A percentile compares a stretch with the other conserved stretches of the same genome.
These are phyloP conservation scores for Wickerhamiella sorbophila DNA, from an alignment of 805 yeast species.

Conservation along the genomic window DNA sequence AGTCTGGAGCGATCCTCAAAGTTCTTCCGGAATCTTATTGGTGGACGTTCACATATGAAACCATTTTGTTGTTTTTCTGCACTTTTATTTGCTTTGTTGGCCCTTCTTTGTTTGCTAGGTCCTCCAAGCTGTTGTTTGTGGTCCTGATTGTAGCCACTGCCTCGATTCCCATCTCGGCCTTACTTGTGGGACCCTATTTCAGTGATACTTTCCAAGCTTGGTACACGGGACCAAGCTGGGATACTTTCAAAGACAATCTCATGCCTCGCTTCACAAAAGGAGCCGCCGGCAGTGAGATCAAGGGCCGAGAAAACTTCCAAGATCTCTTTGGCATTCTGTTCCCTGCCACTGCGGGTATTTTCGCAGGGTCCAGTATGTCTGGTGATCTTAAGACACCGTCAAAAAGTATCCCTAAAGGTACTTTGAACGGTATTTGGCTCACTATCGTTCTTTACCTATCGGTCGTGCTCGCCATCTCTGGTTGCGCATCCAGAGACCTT, in stretches of 20 bases:
- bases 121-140: slow-evolving; percentile 62
- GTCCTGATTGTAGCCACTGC: slow-evolving; percentile 55
- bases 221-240: slow-evolving; percentile 66
- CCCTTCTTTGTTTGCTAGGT: slow-evolving; percentile 62
- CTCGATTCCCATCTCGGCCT: slow-evolving; percentile 66
- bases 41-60: slow-evolving; percentile 59
- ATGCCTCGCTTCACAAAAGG: slow-evolving; percentile 72
- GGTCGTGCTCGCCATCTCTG: slow-evolving; percentile 74
- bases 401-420: slow-evolving; percentile 84
- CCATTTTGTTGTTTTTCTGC: slow-evolving; percentile 53
- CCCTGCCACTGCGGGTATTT: slow-evolving; percentile 97
- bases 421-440: slow-evolving; percentile 63
- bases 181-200: slow-evolving; percentile 48
- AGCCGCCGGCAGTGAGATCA: slow-evolving; percentile 75
- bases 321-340: slow-evolving; percentile 89
- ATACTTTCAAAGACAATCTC: slow-evolving; percentile 49
- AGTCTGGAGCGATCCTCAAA: slow-evolving; percentile 39
- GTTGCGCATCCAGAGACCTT: slow-evolving; percentile 64
- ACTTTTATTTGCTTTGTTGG: slow-evolving; percentile 70
- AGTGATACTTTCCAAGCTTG: slow-evolving; percentile 18
- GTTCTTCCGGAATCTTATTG: slow-evolving; percentile 56
- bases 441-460: slow-evolving; percentile 64
- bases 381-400: slow-evolving; percentile 84
- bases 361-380: slow-evolving; percentile 98
- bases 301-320: slow-evolving; percentile 56